Base-by-base conservation (phyloP, 2,329 filamentous ascomycete species). In the Stagonosporopsis cucurbitacearum region DNA sequence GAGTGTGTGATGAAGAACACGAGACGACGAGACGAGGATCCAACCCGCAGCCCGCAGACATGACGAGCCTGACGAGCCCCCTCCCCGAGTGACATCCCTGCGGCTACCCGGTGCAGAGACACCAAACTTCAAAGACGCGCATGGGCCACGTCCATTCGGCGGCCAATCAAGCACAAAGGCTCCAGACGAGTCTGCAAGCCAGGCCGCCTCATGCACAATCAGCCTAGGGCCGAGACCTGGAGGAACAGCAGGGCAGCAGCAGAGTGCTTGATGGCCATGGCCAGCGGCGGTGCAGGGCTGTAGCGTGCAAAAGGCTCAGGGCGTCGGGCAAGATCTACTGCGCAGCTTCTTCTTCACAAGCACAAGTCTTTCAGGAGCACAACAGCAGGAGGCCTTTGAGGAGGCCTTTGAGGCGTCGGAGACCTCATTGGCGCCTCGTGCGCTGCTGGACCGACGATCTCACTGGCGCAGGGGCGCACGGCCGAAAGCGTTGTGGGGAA, bases 1-100 rank as follows among this genome's bases (percentile, higher is more conserved):
- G 62, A 54, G 60, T 64, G 60, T 42, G 54, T 63, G 65, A 62
- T 63, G 64, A 67, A 64, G 64, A 66, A 62, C 65, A 65, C 64
- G 62, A 62, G 63, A 65, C 53, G 58, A 64, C 64, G 63, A 69
- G 65, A 66, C 62, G 60, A 53, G 56, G 50, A 54, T 53, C 46
- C 40, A 50, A 54, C 36, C 50, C 50, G 50, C 44, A 40, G 56
- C 36, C 50, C 50, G 50, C 44, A 40, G 56, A 63, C 59, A 65
- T 66, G 58, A 65, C 60, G 59, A 40, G 35, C 33, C 22, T n/a
- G n/a, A n/a, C n/a, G n/a, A n/a, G n/a, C n/a, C n/a, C n/a, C n/a
- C n/a, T n/a, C 42, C 32, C 42, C 42, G 41, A 43, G 41, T 26
- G 41, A 43, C 28, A 59, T 56, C 58, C 53, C 50, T 58, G 50